A percentile compares a stretch with the other conserved stretches of the same genome.
Conservation (phyloP, 106 monocot species). For the Narthecium ossifragum region DNA sequence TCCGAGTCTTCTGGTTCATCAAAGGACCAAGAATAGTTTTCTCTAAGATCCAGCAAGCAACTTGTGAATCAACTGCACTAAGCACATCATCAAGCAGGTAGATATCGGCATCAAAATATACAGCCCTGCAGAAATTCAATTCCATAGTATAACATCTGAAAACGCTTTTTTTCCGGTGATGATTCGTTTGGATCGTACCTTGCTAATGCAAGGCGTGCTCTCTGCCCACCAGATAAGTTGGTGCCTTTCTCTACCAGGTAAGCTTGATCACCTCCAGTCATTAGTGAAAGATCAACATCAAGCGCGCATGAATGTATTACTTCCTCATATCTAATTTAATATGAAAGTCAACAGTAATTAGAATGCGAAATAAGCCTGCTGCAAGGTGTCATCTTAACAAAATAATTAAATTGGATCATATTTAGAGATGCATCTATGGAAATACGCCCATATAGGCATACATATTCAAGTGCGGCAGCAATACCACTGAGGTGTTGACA, state of each 20-base stretch:
- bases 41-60: constrained; percentile 78
- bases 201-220: constrained; percentile 82
- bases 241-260: constrained; percentile 79
- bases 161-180: no score
- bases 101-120: constrained; percentile 74
- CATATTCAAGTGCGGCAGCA: not conserved
- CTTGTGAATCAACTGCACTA: constrained; percentile 97
- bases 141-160: no score
- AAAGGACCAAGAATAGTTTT: constrained; percentile 63
- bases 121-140: constrained; percentile 55
- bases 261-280: constrained; percentile 71
- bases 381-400: not conserved
- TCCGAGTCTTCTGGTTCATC: constrained; percentile 68
- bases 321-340: constrained; percentile 57
- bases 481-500: no score
- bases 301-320: constrained; percentile 84
- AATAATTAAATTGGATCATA: not conserved
- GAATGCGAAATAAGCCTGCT: not conserved
- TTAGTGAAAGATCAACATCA: constrained; percentile 80
- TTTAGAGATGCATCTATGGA: no score
- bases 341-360: not conserved
- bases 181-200: constrained; percentile 38
- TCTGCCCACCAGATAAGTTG: constrained; percentile 96
- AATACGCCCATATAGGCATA: not conserved
- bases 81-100: constrained; percentile 93